phyloP scores from a whole-genome alignment of 768 basidiomycete genomes.

The Rhizopogon vinicolor region DNA sequence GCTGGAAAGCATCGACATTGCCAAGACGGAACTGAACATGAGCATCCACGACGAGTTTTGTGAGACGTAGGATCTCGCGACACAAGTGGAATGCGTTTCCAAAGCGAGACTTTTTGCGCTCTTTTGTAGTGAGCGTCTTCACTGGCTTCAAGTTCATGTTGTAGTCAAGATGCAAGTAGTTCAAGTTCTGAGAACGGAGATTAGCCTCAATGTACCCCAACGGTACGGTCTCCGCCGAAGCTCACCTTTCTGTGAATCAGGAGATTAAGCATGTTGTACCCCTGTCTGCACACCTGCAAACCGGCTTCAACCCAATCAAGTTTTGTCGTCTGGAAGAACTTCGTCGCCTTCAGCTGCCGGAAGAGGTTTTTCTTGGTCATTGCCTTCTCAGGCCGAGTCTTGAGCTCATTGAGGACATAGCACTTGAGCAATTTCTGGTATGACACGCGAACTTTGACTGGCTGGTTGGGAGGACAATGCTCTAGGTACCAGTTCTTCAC shows the following conservation, averaged over 20 bases:
- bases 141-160: constrained; percentile 99
- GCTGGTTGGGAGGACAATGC: constrained; percentile 93
- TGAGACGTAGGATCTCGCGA: constrained; percentile 95
- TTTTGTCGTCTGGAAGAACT: constrained; percentile 98
- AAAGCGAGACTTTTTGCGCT: constrained; percentile 99
- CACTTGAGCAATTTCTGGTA: constrained; percentile 98
- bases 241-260: constrained; percentile 94
- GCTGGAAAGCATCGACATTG: constrained; percentile 98
- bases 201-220: neutral
- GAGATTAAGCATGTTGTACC: constrained; percentile 99
- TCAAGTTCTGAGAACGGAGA: constrained; percentile 56
- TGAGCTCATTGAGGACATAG: constrained; percentile 92
- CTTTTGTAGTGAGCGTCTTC: constrained; percentile 97
- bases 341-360: constrained; percentile 94
- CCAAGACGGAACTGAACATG: constrained; percentile 98
- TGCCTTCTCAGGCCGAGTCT: constrained; percentile 85
- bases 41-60: constrained; percentile 97
- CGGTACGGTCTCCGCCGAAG: neutral
- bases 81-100: constrained; percentile 99
- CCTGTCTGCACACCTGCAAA: constrained; percentile 96
- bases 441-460: constrained; percentile 97
- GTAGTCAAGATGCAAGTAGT: constrained; percentile 94
- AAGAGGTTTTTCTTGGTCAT: constrained; percentile 99
- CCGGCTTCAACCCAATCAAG: constrained; percentile 99
- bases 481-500: constrained; percentile 99